These are phyloP conservation scores for Podila minutissima DNA, from an alignment of 192 early-diverging fungal species.

Conservation along the genomic window DNA sequence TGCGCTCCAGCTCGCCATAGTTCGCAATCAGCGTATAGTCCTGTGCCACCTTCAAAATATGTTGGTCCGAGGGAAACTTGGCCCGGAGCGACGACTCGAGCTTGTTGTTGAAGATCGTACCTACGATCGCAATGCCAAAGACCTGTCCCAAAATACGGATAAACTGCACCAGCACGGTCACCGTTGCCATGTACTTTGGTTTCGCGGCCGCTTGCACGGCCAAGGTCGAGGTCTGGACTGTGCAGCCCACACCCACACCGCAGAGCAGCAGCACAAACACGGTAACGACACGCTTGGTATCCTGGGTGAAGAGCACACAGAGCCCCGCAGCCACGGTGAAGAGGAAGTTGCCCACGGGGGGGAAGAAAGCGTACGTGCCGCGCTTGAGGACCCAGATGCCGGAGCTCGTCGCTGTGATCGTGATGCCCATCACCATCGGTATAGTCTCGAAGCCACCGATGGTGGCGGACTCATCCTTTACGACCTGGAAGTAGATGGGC, in stretches of 20 bases:
- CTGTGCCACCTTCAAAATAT: slow-evolving; percentile 9
- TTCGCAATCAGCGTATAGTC: slow-evolving; percentile 17
- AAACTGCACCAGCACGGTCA: slow-evolving; percentile 43
- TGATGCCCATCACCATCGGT: slow-evolving; percentile 44
- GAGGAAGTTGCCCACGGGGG: background rate
- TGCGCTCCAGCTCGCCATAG: slow-evolving; percentile 25
- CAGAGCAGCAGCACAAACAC: background rate
- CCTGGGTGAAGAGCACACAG: background rate
- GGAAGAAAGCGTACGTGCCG: slow-evolving; percentile 10
- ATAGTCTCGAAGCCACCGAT: slow-evolving; percentile 52
- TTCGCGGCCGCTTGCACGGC: slow-evolving; percentile 5
- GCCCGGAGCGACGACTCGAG: slow-evolving; percentile 14
- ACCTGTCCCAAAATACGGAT: slow-evolving; percentile 49
- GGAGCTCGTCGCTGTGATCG: slow-evolving; percentile 11
- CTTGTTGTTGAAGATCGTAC: slow-evolving; percentile 36
- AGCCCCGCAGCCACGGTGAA: background rate
- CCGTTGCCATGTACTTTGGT: slow-evolving; percentile 4
- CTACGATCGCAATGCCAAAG: slow-evolving; percentile 50
- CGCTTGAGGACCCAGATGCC: slow-evolving; percentile 25
- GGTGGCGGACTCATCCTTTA: slow-evolving; percentile 27
- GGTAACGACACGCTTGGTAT: background rate
- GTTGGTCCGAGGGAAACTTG: slow-evolving; percentile 8
- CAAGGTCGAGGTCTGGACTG: slow-evolving; percentile 2
- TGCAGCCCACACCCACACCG: slow-evolving; percentile 24
- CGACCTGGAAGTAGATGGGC: slow-evolving; percentile 53